These are phyloP conservation scores for Fonsecaea multimorphosa DNA, from an alignment of 2,329 filamentous ascomycete genomes.

Conservation along the genomic window DNA sequence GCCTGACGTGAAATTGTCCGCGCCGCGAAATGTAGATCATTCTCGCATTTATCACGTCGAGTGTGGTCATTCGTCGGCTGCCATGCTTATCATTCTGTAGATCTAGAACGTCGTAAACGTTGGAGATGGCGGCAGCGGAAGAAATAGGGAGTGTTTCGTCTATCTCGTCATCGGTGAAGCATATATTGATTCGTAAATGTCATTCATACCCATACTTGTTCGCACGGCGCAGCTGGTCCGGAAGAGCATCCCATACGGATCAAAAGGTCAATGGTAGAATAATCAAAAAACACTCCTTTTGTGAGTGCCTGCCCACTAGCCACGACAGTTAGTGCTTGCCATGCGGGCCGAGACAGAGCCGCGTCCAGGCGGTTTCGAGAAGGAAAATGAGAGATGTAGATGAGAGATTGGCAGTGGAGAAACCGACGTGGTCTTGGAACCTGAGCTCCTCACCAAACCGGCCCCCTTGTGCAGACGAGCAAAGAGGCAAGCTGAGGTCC, in stretches of 20 bases:
- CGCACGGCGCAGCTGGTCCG: too few species aligned
- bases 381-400: neutral
- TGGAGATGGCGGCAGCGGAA: too few species aligned
- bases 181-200: too few species aligned
- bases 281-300: too few species aligned
- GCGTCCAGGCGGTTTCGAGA: neutral
- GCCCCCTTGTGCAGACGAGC: neutral
- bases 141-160: too few species aligned
- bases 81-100: neutral
- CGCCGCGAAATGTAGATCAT: neutral
- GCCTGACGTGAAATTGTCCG: neutral
- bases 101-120: neutral
- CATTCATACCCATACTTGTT: too few species aligned
- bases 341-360: neutral
- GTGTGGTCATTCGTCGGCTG: neutral
- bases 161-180: too few species aligned
- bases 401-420: slow-evolving; percentile 13
- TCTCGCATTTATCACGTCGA: neutral
- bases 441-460: neutral
- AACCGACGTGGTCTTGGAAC: neutral
- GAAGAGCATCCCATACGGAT: too few species aligned
- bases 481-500: too few species aligned
- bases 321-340: too few species aligned
- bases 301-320: too few species aligned
- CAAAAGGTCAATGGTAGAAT: too few species aligned